Percentiles rank a stretch among this genome's conserved stretches.
Conservation (phyloP, 2,329 filamentous ascomycete species). For the Pseudogymnoascus sp. region DNA sequence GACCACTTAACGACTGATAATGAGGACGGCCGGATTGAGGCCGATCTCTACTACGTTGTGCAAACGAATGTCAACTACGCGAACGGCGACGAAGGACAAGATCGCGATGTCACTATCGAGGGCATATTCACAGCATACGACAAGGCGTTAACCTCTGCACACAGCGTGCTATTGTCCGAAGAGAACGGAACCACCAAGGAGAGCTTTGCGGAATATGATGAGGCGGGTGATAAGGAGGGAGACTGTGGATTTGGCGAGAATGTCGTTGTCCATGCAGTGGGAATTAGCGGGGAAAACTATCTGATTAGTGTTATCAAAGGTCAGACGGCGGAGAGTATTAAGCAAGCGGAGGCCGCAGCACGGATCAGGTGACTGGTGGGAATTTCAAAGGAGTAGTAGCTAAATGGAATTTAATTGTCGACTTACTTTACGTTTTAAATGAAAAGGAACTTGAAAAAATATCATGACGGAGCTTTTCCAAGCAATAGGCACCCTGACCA, state of each 20-base stretch:
- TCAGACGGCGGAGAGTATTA: not conserved
- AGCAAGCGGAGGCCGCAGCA: not conserved
- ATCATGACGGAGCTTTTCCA: no score
- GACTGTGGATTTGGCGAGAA: slow-evolving; percentile 34
- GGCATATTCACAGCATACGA: slow-evolving; percentile 29
- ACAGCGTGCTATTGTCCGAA: slow-evolving; percentile 24
- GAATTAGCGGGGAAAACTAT: slow-evolving; percentile 34
- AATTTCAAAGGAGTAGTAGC: not conserved
- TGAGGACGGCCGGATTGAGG: slow-evolving; percentile 15
- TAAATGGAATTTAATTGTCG: not conserved
- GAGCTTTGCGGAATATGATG: slow-evolving; percentile 31
- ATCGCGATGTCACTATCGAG: slow-evolving; percentile 32
- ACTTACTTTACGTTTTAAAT: not conserved
- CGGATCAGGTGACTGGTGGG: not conserved
- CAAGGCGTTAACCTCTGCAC: slow-evolving; percentile 30
- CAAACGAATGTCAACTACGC: slow-evolving; percentile 36
- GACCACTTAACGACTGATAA: slow-evolving; percentile 20
- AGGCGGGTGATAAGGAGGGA: slow-evolving; percentile 22
- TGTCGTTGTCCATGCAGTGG: slow-evolving; percentile 35
- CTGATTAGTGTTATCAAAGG: slow-evolving; percentile 27
- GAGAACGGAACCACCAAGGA: slow-evolving; percentile 25
- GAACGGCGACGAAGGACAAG: slow-evolving; percentile 28
- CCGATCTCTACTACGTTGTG: slow-evolving; percentile 33
- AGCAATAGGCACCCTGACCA: no score
- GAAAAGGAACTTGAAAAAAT: not conserved